These are phyloP conservation scores for Solanum neorickii DNA, from an alignment of 257 asterid genomes.

Conservation along the genomic window DNA sequence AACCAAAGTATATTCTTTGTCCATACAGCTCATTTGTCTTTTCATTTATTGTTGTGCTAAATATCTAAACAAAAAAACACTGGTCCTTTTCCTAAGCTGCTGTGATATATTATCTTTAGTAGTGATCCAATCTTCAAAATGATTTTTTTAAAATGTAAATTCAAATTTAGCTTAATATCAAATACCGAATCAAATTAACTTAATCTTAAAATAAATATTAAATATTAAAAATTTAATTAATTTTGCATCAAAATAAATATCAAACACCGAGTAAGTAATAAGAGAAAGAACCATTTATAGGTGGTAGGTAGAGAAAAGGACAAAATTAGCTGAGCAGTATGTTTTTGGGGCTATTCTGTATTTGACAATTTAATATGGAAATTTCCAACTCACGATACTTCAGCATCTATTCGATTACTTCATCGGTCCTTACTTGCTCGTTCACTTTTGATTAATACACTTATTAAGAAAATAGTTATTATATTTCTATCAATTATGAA, in stretches of 20 bases:
- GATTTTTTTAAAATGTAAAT: background rate
- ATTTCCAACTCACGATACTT: background rate
- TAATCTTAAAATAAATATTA: too few species aligned
- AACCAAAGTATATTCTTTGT: background rate
- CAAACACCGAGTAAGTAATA: accelerated
- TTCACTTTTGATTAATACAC: too few species aligned
- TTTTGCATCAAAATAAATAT: accelerated
- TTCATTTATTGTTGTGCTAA: background rate
- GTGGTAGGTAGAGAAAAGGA: background rate
- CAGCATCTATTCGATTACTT: background rate
- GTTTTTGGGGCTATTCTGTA: background rate
- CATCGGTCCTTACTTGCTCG: too few species aligned
- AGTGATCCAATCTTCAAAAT: background rate
- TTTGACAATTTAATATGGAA: background rate
- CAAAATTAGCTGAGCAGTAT: background rate
- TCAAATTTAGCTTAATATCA: too few species aligned
- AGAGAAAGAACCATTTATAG: background rate
- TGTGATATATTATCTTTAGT: background rate
- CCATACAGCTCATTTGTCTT: background rate
- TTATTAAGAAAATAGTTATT: too few species aligned
- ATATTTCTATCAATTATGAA: too few species aligned
- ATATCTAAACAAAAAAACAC: background rate
- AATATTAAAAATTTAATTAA: too few species aligned
- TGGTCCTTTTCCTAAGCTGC: background rate
- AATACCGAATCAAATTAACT: too few species aligned